Percentiles rank a stretch among this genome's conserved stretches.
These are phyloP conservation scores for Piper longum DNA, from an alignment of 164 flowering plant species.

Conservation along the genomic window DNA sequence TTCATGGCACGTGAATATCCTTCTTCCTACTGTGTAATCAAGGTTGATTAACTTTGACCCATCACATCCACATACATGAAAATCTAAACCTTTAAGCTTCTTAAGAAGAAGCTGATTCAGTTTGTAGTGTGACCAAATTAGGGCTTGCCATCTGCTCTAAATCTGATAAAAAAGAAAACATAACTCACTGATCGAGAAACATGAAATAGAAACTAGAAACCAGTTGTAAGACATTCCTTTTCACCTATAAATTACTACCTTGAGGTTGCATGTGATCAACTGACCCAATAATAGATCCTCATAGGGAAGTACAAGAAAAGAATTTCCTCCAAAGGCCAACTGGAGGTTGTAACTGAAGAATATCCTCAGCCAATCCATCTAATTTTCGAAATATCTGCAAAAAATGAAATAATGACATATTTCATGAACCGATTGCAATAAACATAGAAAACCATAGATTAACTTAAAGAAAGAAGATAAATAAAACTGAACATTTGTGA, in stretches of 20 bases:
- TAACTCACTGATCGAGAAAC: not conserved
- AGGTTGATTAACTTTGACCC: slow-evolving; percentile 8
- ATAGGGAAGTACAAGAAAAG: slow-evolving; percentile 76
- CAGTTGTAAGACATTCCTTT: not conserved
- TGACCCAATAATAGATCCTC: slow-evolving; percentile 65
- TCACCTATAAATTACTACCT: slow-evolving; percentile 25
- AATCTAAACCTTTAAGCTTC: slow-evolving; percentile 39
- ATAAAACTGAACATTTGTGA: not conserved
- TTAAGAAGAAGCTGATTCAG: slow-evolving; percentile 44
- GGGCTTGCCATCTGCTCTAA: slow-evolving; percentile 72
- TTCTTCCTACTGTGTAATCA: slow-evolving; percentile 18
- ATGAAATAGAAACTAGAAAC: not conserved
- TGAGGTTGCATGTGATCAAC: slow-evolving; percentile 93
- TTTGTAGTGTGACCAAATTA: slow-evolving; percentile 81
- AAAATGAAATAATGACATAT: slow-evolving; percentile 5
- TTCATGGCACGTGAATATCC: slow-evolving; percentile 76
- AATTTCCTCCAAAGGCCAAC: slow-evolving; percentile 89
- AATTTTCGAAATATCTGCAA: slow-evolving; percentile 69
- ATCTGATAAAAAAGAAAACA: slow-evolving; percentile 34
- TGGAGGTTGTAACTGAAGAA: slow-evolving; percentile 64
- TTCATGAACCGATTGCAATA: not conserved
- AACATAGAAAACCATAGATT: too few species aligned
- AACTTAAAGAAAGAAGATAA: too few species aligned
- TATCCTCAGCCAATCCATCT: slow-evolving; percentile 75
- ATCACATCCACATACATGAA: slow-evolving; percentile 24